Evolutionary conservation across 768 basidiomycete species (phyloP).

Genomic region (Trametes gibbosa): DNA sequence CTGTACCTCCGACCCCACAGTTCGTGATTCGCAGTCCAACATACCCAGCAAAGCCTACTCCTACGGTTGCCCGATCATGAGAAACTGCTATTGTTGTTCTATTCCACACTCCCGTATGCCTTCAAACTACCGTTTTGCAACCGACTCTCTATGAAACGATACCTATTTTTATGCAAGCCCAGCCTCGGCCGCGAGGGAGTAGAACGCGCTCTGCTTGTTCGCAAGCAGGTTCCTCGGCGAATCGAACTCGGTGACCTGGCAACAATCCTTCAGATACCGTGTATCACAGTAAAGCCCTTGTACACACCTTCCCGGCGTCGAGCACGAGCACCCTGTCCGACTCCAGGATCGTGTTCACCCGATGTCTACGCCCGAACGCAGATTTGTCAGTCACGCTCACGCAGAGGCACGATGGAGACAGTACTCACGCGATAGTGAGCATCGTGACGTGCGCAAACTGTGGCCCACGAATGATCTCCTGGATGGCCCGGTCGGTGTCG

Average conservation of each 20-base stretch:
- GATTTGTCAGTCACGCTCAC: neutral
- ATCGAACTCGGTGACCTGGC: slow-evolving; percentile 75
- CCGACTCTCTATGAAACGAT: no score
- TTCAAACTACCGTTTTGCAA: no score
- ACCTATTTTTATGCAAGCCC: slow-evolving; percentile 32
- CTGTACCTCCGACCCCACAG: no score
- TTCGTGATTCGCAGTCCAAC: no score
- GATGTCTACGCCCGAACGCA: slow-evolving; percentile 46
- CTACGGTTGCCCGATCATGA: no score
- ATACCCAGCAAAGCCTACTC: no score
- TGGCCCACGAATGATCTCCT: slow-evolving; percentile 80
- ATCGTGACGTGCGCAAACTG: slow-evolving; percentile 79
- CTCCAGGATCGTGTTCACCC: slow-evolving; percentile 80
- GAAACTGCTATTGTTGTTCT: no score
- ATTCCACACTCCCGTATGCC: no score
- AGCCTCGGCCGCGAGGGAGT: slow-evolving; percentile 63
- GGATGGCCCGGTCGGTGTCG: slow-evolving; percentile 86
- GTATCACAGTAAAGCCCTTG: neutral
- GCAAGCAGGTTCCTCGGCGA: slow-evolving; percentile 61
- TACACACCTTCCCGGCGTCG: slow-evolving; percentile 64
- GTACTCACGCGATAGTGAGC: slow-evolving; percentile 77
- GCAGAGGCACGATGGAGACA: neutral
- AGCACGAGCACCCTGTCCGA: slow-evolving; percentile 82
- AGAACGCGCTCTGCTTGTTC: slow-evolving; percentile 56
- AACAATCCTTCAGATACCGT: slow-evolving; percentile 7